Percentiles rank a stretch among this genome's conserved stretches.
phyloP scores from a whole-genome alignment of 176 grass and related monocot species.

The Luzula sylvatica region DNA sequence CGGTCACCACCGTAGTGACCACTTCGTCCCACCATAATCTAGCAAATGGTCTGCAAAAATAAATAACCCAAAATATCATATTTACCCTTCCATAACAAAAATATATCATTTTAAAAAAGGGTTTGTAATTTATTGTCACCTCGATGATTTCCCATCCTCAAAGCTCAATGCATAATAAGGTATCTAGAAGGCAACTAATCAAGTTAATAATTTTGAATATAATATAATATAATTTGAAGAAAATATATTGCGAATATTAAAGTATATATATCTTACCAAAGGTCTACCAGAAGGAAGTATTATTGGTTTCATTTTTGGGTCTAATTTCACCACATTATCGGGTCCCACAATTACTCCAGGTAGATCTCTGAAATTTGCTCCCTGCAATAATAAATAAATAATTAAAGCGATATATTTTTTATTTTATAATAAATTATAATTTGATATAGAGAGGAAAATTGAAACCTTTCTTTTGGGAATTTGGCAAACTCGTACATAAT shows the following conservation, averaged over 20 bases:
- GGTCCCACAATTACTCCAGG: constrained; percentile 56
- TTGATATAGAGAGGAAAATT: neutral
- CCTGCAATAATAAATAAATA: constrained; percentile 40
- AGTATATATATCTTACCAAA: constrained; percentile 47
- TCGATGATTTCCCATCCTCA: constrained; percentile 62
- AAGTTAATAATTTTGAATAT: neutral
- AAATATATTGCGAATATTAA: neutral
- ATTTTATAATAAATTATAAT: neutral
- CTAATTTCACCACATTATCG: constrained; percentile 76
- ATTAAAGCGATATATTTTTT: constrained; percentile 16
- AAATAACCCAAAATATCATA: constrained; percentile 7
- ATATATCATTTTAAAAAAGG: neutral
- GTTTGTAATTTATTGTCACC: constrained; percentile 21
- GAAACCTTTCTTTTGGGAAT: constrained; percentile 89
- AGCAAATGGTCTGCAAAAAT: constrained; percentile 50
- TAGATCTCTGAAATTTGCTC: constrained; percentile 98
- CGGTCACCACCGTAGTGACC: constrained; percentile 77
- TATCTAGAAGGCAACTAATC: constrained; percentile 48
- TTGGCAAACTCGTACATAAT: constrained; percentile 73
- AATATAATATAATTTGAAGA: neutral
- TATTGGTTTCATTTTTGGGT: constrained; percentile 60
- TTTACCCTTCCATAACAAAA: constrained; percentile 9
- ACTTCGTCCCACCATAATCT: constrained; percentile 91
- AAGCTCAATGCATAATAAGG: constrained; percentile 54
- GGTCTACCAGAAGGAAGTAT: constrained; percentile 71